These are phyloP conservation scores for Trichomonas gallinae DNA, from an alignment of 208 protist species.

Conservation along the genomic window DNA sequence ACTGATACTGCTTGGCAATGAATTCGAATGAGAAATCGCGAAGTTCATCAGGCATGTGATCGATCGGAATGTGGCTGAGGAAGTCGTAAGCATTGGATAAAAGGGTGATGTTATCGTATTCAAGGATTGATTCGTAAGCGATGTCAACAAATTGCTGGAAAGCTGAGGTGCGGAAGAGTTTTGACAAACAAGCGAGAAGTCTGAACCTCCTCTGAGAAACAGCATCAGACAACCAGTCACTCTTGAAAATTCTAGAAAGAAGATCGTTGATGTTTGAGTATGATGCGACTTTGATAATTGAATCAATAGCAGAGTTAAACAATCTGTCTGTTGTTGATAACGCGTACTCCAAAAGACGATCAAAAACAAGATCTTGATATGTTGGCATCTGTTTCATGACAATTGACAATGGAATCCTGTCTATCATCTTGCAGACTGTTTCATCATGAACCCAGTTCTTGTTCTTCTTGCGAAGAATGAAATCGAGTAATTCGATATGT, in stretches of 20 bases:
- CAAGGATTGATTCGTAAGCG: background rate
- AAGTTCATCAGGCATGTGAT: background rate
- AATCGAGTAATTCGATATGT: background rate
- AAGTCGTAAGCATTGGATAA: background rate
- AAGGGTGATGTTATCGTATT: background rate
- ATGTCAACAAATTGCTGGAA: background rate
- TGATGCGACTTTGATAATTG: background rate
- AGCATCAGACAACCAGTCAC: background rate
- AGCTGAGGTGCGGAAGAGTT: background rate
- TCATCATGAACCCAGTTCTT: slow-evolving; percentile 18
- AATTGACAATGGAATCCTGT: background rate
- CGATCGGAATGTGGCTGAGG: background rate
- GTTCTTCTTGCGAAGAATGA: background rate
- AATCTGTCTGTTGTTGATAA: background rate
- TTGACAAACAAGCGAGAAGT: background rate
- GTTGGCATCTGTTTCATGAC: background rate
- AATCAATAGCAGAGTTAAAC: background rate
- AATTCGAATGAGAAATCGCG: background rate
- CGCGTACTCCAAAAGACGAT: background rate
- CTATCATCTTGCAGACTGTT: background rate
- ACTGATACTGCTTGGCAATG: background rate
- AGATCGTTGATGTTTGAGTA: background rate
- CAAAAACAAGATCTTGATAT: background rate
- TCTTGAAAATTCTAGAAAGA: background rate
- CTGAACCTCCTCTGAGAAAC: background rate